Base-by-base conservation (phyloP, 2,329 filamentous ascomycete genomes). In the Drechslerella dactyloides region DNA sequence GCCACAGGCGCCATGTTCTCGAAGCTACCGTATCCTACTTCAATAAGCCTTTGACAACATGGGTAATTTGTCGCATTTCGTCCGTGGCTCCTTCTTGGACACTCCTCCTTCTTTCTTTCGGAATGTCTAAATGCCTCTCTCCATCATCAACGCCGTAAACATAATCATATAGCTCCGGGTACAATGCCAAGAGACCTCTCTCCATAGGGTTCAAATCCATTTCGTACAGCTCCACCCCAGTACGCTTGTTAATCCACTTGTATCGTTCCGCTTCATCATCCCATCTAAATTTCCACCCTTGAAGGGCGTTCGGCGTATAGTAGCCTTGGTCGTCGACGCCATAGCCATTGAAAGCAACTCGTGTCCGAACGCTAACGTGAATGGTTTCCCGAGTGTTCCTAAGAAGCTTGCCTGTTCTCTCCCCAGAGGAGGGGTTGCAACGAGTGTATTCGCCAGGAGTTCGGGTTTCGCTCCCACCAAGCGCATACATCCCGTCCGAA, bases 401-500 rank as follows among this genome's bases (percentile, higher is more conserved):
- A 50, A 72, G 35, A 23, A 72, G 60, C 7, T 61, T 64, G 1
- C 44, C 55, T 3, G 68, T 72, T 15, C 23, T 42, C 24, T 64
- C 68, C 6, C 59, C 68, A 4, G 59, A 65, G 11, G 24, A 27
- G 0, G 60, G 68, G 19, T 72, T 60, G 11, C 54, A 53, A 8
- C 68, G 48, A 35, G 60, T 61, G 37, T 72, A 72, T n/a, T 72
- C 55, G 2, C 68, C 68, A 15, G 68, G 68, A 1, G 68, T 60
- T 2, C 68, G 40, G 23, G 54, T 56, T 27, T 72, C 60, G 21
- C 60, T 72, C 1, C 68, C 68, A 50, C 55, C 60, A 1, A 72
- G 54, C 10, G 68, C 68, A 37, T 72, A 72, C n/a, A 72, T 57
- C 13, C 68, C 68, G 2, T 64, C 61, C 68, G 65, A 60, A 35